A percentile compares a stretch with the other conserved stretches of the same genome.
These are phyloP conservation scores for Posidonia oceanica DNA, from an alignment of 116 monocot species.

Conservation along the genomic window DNA sequence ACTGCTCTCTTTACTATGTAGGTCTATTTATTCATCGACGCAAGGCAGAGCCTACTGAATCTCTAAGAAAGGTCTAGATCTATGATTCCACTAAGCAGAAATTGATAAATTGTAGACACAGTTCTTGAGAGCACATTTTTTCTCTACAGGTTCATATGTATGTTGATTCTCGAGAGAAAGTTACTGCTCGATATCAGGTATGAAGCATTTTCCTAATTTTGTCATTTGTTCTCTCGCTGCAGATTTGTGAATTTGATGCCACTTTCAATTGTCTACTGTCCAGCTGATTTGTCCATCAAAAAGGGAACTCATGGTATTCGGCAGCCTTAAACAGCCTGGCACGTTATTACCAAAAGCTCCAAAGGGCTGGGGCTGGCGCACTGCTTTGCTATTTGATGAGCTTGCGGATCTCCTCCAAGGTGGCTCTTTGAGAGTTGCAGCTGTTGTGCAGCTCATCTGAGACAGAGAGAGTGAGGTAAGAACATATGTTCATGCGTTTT, in stretches of 20 bases:
- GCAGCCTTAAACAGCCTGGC: constrained; percentile 86
- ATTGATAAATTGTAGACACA: background rate
- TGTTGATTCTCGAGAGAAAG: constrained; percentile 89
- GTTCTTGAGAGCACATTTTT: constrained; percentile 7
- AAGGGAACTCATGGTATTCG: constrained; percentile 93
- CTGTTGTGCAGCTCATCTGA: constrained; percentile 88
- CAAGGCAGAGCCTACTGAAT: constrained; percentile 73
- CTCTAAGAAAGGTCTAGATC: constrained; percentile 61
- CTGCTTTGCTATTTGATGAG: constrained; percentile 89
- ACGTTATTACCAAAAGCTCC: constrained; percentile 93
- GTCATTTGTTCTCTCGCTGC: background rate
- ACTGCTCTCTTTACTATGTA: constrained; percentile 14
- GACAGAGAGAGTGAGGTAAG: background rate
- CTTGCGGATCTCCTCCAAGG: constrained; percentile 86
- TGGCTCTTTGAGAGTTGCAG: constrained; percentile 69
- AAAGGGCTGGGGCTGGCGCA: constrained; percentile 99
- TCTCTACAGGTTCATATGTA: constrained; percentile 69
- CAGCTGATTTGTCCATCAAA: constrained; percentile 98
- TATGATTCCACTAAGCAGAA: background rate
- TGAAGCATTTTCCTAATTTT: background rate
- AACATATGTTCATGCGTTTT: no score
- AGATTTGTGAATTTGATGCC: background rate
- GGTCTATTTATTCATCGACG: constrained; percentile 94
- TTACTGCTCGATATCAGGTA: constrained; percentile 99
- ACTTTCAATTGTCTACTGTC: constrained; percentile 1